Percentiles rank a stretch among this genome's conserved stretches.
These are phyloP conservation scores for Penicillium taxi DNA, from an alignment of 495 filamentous ascomycete genomes.

Conservation along the genomic window DNA sequence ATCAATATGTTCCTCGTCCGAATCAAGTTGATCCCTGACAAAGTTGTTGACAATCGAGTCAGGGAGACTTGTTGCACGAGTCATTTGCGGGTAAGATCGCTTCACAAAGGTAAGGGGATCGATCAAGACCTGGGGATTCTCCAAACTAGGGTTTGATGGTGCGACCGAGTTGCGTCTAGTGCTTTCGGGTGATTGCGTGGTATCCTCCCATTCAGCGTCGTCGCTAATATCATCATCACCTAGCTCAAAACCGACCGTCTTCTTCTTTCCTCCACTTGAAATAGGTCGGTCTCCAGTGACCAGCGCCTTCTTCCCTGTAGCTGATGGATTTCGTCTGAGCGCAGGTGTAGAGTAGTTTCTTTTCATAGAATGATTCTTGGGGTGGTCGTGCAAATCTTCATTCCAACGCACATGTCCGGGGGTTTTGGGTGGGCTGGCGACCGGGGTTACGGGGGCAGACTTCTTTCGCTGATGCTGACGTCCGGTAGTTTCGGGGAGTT, in stretches of 20 bases:
- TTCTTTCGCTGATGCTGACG: conserved; percentile 44
- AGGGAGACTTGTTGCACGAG: conserved; percentile 40
- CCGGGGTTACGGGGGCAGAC: conserved; percentile 40
- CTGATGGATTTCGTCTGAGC: conserved; percentile 31
- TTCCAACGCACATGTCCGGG: conserved; percentile 37
- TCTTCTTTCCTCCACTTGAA: conserved; percentile 37
- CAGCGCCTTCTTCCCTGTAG: conserved; percentile 30
- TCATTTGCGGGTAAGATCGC: conserved; percentile 37
- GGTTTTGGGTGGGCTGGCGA: conserved; percentile 34
- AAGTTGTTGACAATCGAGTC: conserved; percentile 34
- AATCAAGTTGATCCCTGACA: conserved; percentile 14
- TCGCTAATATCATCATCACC: conserved; percentile 40
- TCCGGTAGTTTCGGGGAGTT: conserved; percentile 24
- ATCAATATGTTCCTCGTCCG: conserved; percentile 15
- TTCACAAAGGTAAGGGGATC: conserved; percentile 44
- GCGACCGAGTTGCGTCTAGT: conserved; percentile 40
- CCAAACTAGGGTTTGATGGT: conserved; percentile 33
- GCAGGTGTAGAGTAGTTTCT: conserved; percentile 41
- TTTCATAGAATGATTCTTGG: conserved; percentile 30
- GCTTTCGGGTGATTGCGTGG: conserved; percentile 44
- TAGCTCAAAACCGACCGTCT: conserved; percentile 42
- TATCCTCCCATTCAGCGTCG: conserved; percentile 45
- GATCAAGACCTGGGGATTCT: conserved; percentile 34
- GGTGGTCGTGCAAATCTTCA: conserved; percentile 25
- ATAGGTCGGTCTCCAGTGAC: conserved; percentile 33